These are phyloP conservation scores for Xylaria intraflava DNA, from an alignment of 495 filamentous ascomycete genomes.

Conservation along the genomic window DNA sequence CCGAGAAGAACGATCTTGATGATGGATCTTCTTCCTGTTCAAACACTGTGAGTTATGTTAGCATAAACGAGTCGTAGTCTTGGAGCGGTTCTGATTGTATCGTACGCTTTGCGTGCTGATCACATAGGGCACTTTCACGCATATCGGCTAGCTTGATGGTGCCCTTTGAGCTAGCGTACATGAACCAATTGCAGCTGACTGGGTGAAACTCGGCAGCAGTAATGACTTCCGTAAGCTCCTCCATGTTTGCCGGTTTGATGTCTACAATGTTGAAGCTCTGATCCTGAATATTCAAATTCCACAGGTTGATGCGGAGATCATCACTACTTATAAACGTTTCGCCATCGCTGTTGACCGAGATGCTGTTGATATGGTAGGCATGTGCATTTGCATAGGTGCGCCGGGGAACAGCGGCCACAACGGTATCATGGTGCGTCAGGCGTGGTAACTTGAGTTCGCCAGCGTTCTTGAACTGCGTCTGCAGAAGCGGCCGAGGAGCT, in stretches of 20 bases:
- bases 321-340: conserved; percentile 99
- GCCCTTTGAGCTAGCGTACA: conserved; percentile 99
- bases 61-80: neutral
- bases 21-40: conserved; percentile 99
- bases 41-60: conserved; percentile 60
- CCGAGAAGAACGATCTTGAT: conserved; percentile 97
- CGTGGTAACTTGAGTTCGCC: conserved; percentile 84
- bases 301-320: conserved; percentile 94
- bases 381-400: conserved; percentile 97
- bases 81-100: neutral
- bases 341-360: conserved; percentile 98
- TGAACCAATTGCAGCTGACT: conserved; percentile 97
- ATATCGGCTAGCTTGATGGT: conserved; percentile 99
- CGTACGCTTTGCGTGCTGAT: conserved; percentile 91
- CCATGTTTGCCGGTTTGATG: conserved; percentile 99
- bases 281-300: conserved; percentile 98
- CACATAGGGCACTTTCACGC: conserved; percentile 91
- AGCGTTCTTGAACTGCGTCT: conserved; percentile 70
- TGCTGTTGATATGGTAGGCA: conserved; percentile 99
- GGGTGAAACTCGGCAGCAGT: conserved; percentile 98
- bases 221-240: conserved; percentile 97
- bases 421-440: conserved; percentile 95
- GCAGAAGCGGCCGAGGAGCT: conserved; percentile 58
- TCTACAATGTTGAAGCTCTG: conserved; percentile 99
- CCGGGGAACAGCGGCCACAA: conserved; percentile 91